Conservation (phyloP, 2,329 filamentous ascomycete species). For the Aureobasidium vineae region DNA sequence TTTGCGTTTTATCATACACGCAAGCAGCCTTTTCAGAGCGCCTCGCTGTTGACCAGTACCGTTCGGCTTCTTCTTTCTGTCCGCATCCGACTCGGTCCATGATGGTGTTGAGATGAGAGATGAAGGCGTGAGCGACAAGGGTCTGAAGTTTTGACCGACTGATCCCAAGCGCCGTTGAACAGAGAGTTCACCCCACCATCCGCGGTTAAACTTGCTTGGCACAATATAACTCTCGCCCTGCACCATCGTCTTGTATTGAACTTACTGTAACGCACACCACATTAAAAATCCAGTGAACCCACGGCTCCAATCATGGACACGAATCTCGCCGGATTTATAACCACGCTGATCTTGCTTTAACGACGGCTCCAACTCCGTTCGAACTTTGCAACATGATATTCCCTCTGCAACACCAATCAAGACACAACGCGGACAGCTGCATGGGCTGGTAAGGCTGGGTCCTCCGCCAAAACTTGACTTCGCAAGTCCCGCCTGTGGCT, state of each 20-base stretch:
- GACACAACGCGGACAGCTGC: not conserved
- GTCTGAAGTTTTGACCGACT: not conserved
- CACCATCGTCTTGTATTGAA: not conserved
- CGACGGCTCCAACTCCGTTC: too few relatives aligned
- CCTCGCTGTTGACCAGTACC: not conserved
- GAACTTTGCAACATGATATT: not conserved
- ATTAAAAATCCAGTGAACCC: not conserved
- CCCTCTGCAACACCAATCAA: not conserved
- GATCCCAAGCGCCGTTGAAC: not conserved
- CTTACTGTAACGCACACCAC: not conserved
- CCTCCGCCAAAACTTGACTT: slow-evolving; percentile 3
- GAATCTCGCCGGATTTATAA: not conserved
- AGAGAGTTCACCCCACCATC: not conserved
- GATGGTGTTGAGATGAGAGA: not conserved
- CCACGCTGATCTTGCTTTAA: not conserved
- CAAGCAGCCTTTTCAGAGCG: not conserved
- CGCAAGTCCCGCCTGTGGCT: not conserved
- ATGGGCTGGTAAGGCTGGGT: not conserved
- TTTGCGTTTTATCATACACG: not conserved
- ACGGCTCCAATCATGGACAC: not conserved
- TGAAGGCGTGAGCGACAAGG: not conserved
- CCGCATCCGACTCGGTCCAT: not conserved
- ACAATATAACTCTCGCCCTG: not conserved
- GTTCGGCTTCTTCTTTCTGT: not conserved
- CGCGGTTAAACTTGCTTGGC: slow-evolving; percentile 5